Percentiles rank a stretch among this genome's conserved stretches.
Evolutionary conservation across 306 rosid species (phyloP).

Genomic region (Quercus alba): DNA sequence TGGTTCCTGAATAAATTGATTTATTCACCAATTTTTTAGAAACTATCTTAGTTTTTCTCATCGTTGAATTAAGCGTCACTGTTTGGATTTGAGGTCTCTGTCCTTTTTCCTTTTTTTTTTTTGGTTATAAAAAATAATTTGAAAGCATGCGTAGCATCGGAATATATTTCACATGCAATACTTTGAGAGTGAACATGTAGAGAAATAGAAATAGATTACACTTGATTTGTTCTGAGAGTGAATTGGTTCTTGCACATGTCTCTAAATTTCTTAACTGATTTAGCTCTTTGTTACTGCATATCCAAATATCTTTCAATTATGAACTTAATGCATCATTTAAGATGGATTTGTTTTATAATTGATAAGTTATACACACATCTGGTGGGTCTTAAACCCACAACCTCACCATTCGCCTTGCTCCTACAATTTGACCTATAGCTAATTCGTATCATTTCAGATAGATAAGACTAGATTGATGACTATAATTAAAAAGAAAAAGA

Average conservation of each 20-base stretch:
- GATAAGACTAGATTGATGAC: too few species aligned
- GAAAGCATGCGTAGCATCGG: not conserved
- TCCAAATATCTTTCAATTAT: not conserved
- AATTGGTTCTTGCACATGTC: not conserved
- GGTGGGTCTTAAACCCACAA: too few species aligned
- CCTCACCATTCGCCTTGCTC: too few species aligned
- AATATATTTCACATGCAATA: not conserved
- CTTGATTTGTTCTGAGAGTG: too few species aligned
- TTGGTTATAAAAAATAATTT: not conserved
- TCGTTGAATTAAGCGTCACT: not conserved
- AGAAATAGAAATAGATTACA: not conserved
- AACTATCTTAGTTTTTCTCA: not conserved
- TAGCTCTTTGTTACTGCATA: not conserved
- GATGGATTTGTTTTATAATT: not conserved
- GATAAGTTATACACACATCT: too few species aligned
- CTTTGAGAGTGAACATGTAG: not conserved
- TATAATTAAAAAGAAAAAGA: not conserved
- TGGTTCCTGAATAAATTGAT: not conserved
- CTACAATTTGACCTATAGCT: too few species aligned
- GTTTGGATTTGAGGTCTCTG: not conserved
- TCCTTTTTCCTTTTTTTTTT: not conserved
- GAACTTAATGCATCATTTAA: not conserved
- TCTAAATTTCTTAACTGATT: not conserved
- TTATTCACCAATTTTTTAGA: not conserved
- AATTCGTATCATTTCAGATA: not conserved